These are phyloP conservation scores for Irpex rosettiformis DNA, from an alignment of 1,284 basidiomycete species.

Conservation along the genomic window DNA sequence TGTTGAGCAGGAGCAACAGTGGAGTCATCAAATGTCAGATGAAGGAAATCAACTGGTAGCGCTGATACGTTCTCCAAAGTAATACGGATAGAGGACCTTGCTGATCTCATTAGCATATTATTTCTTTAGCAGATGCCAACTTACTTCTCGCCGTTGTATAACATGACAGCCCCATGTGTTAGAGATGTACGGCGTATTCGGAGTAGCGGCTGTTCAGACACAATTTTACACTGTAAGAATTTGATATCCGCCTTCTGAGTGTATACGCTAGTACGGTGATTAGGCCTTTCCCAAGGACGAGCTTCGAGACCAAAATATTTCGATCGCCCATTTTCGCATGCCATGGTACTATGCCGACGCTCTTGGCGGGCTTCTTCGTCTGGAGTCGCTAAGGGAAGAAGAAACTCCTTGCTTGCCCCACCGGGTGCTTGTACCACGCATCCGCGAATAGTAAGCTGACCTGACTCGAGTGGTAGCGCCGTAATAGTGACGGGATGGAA, in stretches of 20 bases:
- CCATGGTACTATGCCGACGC: slow-evolving; percentile 53
- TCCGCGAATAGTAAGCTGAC: slow-evolving; percentile 73
- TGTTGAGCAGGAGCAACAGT: slow-evolving; percentile 75
- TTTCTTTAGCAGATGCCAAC: slow-evolving; percentile 23
- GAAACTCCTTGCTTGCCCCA: slow-evolving; percentile 67
- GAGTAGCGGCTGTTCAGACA: slow-evolving; percentile 83
- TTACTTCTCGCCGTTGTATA: slow-evolving; percentile 90
- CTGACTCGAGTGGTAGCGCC: slow-evolving; percentile 65
- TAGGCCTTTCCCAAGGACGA: slow-evolving; percentile 50
- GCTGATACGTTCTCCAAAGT: slow-evolving; percentile 86
- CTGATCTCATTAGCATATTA: slow-evolving; percentile 11
- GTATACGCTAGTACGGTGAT: slow-evolving; percentile 35
- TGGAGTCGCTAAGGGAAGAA: slow-evolving; percentile 72
- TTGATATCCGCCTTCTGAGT: slow-evolving; percentile 28
- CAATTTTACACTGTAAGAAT: slow-evolving; percentile 75
- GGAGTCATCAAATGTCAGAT: slow-evolving; percentile 86
- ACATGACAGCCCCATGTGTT: slow-evolving; percentile 87
- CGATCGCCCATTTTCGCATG: slow-evolving; percentile 62
- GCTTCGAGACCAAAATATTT: slow-evolving; percentile 73
- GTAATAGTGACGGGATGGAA: slow-evolving; percentile 73
- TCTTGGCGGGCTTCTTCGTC: slow-evolving; percentile 65
- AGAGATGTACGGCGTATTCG: slow-evolving; percentile 84
- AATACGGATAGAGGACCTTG: slow-evolving; percentile 76
- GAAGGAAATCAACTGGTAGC: slow-evolving; percentile 81
- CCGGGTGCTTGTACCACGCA: slow-evolving; percentile 77